Conservation (phyloP, 2,329 filamentous ascomycete genomes). For the Tolypocladium ophioglossoides region DNA sequence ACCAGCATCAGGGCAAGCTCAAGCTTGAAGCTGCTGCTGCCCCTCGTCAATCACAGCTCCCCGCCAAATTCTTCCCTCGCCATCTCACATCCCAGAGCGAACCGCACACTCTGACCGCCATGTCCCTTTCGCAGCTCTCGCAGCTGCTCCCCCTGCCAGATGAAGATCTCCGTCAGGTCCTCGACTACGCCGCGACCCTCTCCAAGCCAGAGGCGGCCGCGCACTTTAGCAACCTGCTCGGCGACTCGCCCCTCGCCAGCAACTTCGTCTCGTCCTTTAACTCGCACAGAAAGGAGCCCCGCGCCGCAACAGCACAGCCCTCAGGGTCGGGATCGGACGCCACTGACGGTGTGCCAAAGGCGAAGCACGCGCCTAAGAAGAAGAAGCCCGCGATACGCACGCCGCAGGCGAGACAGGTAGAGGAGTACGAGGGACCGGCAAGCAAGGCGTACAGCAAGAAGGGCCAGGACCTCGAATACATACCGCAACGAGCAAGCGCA, state of each 20-base stretch:
- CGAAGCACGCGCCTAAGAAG: slow-evolving; percentile 35
- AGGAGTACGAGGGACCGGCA: slow-evolving; percentile 50
- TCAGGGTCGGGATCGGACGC: slow-evolving; percentile 11
- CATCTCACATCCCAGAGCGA: background rate
- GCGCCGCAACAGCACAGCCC: slow-evolving; percentile 2
- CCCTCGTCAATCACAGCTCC: background rate
- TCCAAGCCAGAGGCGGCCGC: slow-evolving; percentile 68
- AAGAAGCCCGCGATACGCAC: slow-evolving; percentile 55
- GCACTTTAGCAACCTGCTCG: slow-evolving; percentile 80
- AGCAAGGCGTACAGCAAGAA: slow-evolving; percentile 69
- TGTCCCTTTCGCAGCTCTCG: slow-evolving; percentile 59
- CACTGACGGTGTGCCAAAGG: slow-evolving; percentile 36
- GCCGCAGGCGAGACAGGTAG: slow-evolving; percentile 48
- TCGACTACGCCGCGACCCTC: slow-evolving; percentile 70
- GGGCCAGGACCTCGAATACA: slow-evolving; percentile 60
- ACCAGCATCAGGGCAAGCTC: background rate
- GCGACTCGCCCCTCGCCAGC: slow-evolving; percentile 66
- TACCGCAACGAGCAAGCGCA: slow-evolving; percentile 38
- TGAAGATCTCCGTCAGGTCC: slow-evolving; percentile 70
- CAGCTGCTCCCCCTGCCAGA: slow-evolving; percentile 77
- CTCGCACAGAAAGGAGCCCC: slow-evolving; percentile 40
- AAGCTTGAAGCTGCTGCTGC: background rate
- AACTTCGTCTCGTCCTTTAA: slow-evolving; percentile 81
- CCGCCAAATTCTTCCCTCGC: background rate
- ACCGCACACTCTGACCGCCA: slow-evolving; percentile 12